Base-by-base conservation (phyloP, 1,284 basidiomycete species). In the Heterobasidion parviporum region DNA sequence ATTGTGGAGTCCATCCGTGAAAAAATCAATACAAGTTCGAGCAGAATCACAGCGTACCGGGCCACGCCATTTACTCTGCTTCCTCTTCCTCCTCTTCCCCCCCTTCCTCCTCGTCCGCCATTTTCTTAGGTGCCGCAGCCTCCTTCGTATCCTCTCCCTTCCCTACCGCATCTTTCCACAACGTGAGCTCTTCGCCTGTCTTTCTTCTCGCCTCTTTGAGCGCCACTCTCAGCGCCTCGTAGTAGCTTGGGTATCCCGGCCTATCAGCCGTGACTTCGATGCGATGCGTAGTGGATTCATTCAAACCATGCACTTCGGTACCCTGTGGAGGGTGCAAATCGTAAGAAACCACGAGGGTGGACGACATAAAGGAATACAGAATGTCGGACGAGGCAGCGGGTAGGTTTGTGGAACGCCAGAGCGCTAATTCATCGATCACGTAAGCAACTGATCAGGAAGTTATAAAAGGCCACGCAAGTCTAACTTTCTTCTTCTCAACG, bases 101-200 rank as follows among this genome's bases (percentile, higher is more conserved):
- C 7, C 73, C 72, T 32, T 71, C 72, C 14, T 68, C 70, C 1
- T 70, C 74, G 35, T 67, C 65, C 9, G 72, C 69, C 44, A 68
- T 63, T 47, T 73, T 70, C 61, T 77, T 68, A 52, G 63, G 57
- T 15, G 57, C 53, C 50, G 61, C 68, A n/a, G 60, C 63, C 53
- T 73, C 72, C 56, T 74, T 74, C n/a, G 62, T 72, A 59, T 77
- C 64, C 65, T 89, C 86, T 12, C 68, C 65, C 45, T 76, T 82
- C 9, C 85, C 84, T 7, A 87, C 80, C 4, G 76, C 75, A 67
- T 89, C 85, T 63, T 82, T 76, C 87, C 86, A 89, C 2, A 66
- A 72, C 0, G 87, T 88, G 63, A 89, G 65, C 59, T 85, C 82
- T 53, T 79, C 75, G 12, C 87, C 86, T 15, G 86, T 59, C 33